Evolutionary conservation across 1,284 basidiomycete genomes (phyloP), one percentile per base, ranked within the genome.

Genomic region (Ceratobasidium sp.): DNA sequence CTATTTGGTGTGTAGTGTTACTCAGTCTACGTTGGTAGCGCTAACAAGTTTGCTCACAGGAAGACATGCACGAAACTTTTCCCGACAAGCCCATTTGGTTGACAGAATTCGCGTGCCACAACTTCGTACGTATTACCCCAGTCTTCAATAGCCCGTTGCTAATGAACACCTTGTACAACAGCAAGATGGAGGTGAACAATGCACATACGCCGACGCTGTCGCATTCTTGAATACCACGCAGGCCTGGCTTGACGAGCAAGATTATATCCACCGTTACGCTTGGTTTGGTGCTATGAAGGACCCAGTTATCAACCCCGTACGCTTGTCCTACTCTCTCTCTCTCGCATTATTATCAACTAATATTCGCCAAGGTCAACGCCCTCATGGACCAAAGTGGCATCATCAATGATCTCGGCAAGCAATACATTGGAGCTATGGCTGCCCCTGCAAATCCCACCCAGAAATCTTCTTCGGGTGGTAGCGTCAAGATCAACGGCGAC

Each of bases 71-170:
- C 78, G 77, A 79, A 34, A 81, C 82, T 0, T 92, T 88, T 78
- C 65, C 65, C 28, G n/a, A 80, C 28, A 78, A 80, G 69, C 82
- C 82, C 14, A 83, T 94, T 71, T 85, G 83, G 84, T 79, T 91
- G 67, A 92, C 91, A 3, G 92, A 94, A 79, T 88, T 86, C 77
- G 90, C 88, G 74, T 87, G 87, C 81, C 83, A 82, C 78, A 82
- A 83, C 76, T 83, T 81, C 76, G 72, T 73, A 21, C 46, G 72
- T 59, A 23, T 2, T 9, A 57, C 5, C 4, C 32, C 12, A n/a
- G 5, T 9, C 14, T 30, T 53, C 28, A 16, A n/a, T n/a, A n/a
- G n/a, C 6, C 3, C 41, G 21, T 10, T 28, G 28, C 5, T 14
- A 26, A 6, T 23, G n/a, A 26, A 3, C 4, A 9, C n/a, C 41